Base-by-base conservation (phyloP, 306 rosid genomes). In the Rubus parviflorus region DNA sequence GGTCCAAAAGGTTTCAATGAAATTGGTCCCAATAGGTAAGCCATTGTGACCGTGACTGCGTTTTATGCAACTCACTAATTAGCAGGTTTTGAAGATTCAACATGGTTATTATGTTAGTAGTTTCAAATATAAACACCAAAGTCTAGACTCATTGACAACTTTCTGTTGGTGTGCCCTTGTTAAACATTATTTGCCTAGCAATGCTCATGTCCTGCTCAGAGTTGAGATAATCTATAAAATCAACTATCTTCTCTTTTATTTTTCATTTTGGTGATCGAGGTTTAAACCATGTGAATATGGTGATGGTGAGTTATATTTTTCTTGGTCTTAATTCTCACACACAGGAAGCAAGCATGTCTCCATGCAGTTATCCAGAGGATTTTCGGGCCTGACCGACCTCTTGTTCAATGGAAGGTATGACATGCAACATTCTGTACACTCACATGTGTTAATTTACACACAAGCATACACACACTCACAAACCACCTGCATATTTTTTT, bases 341-440 rank as follows among this genome's bases (percentile, higher is more conserved):
- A 30, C 85, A 94, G 97, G 97, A 75, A 68, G n/a, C 75, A 88
- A 79, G 73, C 89, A 81, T 77, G 89, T 90, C 73, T 84, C 89
- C 6, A 86, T 92, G 96, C 96, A 86, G 85, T 75, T 94, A 58
- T 79, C 98, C 52, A 90, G 93, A 74, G 65, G 88, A 37, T 72
- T 92, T 78, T 90, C 98, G 60, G 91, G 92, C 73, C 78, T 94
- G 73, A 88, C 92, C 62, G 86, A 89, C 81, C 85, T 92, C 72
- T 81, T 92, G 25, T 94, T 90, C 75, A 92, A 90, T 70, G 86
- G 88, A 85, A 92, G 98, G 98, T 92, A 81, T n/a, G 78, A 25
- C 64, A 35, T 37, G n/a, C 69, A 17, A 46, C 45, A 12, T 20
- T 60, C 30, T 60, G n/a, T 11, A 13, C 13, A 30, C 35, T 14